phyloP scores from a whole-genome alignment of 176 grass and related monocot species.

The Triticum urartu region DNA sequence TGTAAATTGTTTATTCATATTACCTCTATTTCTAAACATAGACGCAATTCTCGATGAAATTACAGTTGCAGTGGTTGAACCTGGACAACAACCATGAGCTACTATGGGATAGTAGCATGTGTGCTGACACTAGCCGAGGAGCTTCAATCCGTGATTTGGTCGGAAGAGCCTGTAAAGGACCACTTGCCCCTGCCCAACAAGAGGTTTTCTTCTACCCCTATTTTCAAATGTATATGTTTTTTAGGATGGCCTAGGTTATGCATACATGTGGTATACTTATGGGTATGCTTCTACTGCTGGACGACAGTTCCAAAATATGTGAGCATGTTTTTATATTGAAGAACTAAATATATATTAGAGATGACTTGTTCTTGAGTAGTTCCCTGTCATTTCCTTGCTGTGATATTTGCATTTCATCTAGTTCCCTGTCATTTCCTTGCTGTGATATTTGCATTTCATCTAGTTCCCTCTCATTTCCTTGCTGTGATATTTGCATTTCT shows the following conservation, averaged over 20 bases:
- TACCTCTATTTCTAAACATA: constrained; percentile 30
- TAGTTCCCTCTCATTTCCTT: neutral
- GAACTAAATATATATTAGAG: neutral
- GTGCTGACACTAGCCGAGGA: constrained; percentile 76
- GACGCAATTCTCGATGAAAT: constrained; percentile 21
- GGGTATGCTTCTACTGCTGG: neutral
- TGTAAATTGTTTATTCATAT: neutral
- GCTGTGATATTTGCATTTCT: neutral
- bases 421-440: neutral
- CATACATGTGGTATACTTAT: neutral
- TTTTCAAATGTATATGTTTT: constrained; percentile 25
- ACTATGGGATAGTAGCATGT: constrained; percentile 93
- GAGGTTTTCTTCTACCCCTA: constrained; percentile 67
- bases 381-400: neutral
- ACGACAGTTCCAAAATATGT: neutral
- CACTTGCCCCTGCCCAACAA: constrained; percentile 78
- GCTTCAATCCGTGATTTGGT: constrained; percentile 79
- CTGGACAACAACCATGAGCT: constrained; percentile 83
- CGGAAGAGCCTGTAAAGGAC: constrained; percentile 75
- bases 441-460: neutral
- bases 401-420: neutral
- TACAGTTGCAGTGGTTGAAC: constrained; percentile 87
- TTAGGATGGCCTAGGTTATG: neutral
- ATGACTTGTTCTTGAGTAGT: constrained; percentile 3
- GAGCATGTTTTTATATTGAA: neutral